Percentiles rank a stretch among this genome's conserved stretches.
These are phyloP conservation scores for Plasmodium fragile DNA, from an alignment of 169 alveolate species.

Conservation along the genomic window DNA sequence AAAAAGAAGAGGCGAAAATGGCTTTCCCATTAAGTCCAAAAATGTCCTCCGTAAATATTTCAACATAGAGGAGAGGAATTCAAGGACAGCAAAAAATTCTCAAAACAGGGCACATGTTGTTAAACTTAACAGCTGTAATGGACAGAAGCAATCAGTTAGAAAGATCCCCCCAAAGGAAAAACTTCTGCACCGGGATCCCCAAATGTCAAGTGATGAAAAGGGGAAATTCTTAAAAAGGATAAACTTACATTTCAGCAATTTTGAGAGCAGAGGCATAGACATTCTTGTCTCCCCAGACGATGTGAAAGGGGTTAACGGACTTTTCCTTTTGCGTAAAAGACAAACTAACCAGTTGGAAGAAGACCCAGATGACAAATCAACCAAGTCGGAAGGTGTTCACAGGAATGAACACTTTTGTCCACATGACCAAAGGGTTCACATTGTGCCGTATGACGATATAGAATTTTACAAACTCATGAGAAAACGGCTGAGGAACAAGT, in stretches of 20 bases:
- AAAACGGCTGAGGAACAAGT: background rate
- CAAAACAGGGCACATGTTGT: background rate
- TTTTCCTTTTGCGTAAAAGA: background rate
- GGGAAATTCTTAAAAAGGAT: conserved; percentile 18
- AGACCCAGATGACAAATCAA: conserved; percentile 15
- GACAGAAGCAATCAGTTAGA: background rate
- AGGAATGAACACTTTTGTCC: background rate
- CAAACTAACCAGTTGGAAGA: background rate
- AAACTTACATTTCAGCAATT: background rate
- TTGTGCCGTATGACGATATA: conserved; percentile 48
- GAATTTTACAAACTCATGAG: conserved; percentile 2
- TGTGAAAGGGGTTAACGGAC: background rate
- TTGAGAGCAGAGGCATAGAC: background rate
- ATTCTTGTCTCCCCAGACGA: background rate
- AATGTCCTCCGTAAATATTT: conserved; percentile 25
- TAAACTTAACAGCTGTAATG: background rate
- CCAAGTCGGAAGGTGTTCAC: conserved; percentile 16
- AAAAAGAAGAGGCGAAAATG: conserved; percentile 4
- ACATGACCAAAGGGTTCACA: background rate
- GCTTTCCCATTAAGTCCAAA: conserved; percentile 1
- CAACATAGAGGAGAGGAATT: background rate
- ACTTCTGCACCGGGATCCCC: background rate
- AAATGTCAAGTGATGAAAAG: conserved; percentile 24
- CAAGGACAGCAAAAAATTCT: background rate
- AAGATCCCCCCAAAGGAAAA: background rate